phyloP scores from a whole-genome alignment of 805 yeast species.

The Monosporozyma unispora region DNA sequence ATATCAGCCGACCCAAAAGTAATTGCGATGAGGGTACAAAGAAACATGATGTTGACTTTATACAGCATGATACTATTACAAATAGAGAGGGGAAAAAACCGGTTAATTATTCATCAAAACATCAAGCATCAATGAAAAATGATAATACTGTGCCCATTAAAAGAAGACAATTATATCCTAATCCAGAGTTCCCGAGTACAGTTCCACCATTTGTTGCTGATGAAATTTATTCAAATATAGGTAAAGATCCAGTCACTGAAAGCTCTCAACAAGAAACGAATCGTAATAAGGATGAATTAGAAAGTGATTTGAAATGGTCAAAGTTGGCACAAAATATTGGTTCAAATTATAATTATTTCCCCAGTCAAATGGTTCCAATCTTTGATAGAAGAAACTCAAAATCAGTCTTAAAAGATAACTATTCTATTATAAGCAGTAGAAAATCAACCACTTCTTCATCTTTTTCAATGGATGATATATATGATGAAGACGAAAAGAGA shows the following conservation, averaged over 20 bases:
- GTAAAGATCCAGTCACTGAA: neutral
- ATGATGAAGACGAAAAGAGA: constrained; percentile 10
- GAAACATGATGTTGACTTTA: neutral
- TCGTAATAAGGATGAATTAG: neutral
- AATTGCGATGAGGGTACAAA: neutral
- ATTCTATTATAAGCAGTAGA: neutral
- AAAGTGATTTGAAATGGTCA: constrained; percentile 2
- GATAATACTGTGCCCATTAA: neutral
- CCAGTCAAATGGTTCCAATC: constrained; percentile 9
- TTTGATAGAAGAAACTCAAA: neutral
- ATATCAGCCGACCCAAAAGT: neutral
- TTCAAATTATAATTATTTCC: constrained; percentile 2
- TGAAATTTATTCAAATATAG: constrained; percentile 20
- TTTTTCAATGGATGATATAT: neutral
- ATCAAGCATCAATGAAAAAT: neutral
- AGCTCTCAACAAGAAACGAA: neutral
- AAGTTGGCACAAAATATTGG: constrained; percentile 3
- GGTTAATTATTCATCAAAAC: neutral
- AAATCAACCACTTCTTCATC: neutral
- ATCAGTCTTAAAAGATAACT: neutral
- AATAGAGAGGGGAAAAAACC: neutral
- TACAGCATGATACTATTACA: neutral
- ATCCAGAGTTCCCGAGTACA: constrained; percentile 33
- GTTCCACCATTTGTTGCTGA: constrained; percentile 63
- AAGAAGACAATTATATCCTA: neutral